Percentiles rank a stretch among this genome's conserved stretches.
phyloP scores from a whole-genome alignment of 2,329 filamentous ascomycete genomes.

The Nemania sp. region DNA sequence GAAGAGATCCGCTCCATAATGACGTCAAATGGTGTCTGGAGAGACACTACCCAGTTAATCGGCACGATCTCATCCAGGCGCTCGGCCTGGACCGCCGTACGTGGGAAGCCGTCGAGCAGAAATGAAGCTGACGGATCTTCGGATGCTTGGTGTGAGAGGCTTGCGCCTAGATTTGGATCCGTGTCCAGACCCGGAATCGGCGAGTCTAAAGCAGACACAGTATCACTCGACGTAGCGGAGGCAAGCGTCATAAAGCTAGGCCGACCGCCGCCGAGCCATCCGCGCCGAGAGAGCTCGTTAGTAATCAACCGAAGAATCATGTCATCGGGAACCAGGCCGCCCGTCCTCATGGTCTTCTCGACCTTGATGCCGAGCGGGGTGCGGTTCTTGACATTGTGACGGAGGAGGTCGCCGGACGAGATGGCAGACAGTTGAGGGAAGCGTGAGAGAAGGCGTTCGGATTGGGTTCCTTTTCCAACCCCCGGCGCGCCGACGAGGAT shows the following conservation, averaged over 20 bases:
- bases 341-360: conserved; percentile 83
- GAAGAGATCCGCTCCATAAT: conserved; percentile 89
- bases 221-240: conserved; percentile 43
- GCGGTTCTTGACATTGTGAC: conserved; percentile 86
- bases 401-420: conserved; percentile 89
- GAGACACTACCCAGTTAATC: conserved; percentile 90
- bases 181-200: conserved; percentile 47
- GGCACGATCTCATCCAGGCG: conserved; percentile 80
- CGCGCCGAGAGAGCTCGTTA: conserved; percentile 80
- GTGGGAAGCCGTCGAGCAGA: conserved; percentile 93
- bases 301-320: conserved; percentile 92
- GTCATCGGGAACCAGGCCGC: conserved; percentile 86
- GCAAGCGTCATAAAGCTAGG: conserved; percentile 57
- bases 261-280: conserved; percentile 69
- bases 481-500: conserved; percentile 96
- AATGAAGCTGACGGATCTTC: conserved; percentile 82
- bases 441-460: conserved; percentile 79
- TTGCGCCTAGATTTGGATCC: conserved; percentile 43
- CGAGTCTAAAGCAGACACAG: conserved; percentile 40
- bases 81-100: conserved; percentile 78
- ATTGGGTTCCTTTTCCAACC: conserved; percentile 96
- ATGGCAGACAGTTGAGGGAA: conserved; percentile 90
- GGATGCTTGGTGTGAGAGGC: conserved; percentile 50
- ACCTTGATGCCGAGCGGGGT: conserved; percentile 90
- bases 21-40: conserved; percentile 82